Evolutionary conservation across 1,284 basidiomycete genomes (phyloP).

Genomic region (Cystobasidiaceae sp.): DNA sequence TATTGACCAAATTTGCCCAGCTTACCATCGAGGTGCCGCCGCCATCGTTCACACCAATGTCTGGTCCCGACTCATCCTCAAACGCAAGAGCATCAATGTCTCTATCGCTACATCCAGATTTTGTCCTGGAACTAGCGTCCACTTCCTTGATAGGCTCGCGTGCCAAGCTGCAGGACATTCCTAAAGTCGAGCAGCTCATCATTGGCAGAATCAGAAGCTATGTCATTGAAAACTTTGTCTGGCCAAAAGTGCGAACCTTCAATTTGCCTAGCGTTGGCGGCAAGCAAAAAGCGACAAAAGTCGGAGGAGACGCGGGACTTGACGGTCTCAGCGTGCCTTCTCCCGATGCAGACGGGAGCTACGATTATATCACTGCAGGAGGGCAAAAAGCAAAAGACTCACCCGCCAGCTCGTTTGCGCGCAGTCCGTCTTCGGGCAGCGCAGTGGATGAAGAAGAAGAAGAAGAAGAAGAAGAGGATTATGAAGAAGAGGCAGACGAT

Average conservation of each 20-base stretch:
- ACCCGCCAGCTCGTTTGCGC: too few species aligned
- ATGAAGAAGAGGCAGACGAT: conserved; percentile 6
- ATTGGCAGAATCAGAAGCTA: conserved; percentile 51
- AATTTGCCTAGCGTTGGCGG: conserved; percentile 47
- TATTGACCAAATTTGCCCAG: neutral
- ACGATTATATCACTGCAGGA: too few species aligned
- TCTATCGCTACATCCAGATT: conserved; percentile 55
- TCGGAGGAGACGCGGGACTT: too few species aligned
- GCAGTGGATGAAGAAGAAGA: neutral
- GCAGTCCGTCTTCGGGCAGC: too few species aligned
- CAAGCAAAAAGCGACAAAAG: too few species aligned
- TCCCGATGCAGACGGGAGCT: too few species aligned
- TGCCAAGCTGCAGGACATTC: conserved; percentile 57
- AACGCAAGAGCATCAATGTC: conserved; percentile 49
- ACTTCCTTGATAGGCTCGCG: conserved; percentile 54
- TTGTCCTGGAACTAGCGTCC: conserved; percentile 53
- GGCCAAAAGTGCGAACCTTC: conserved; percentile 51
- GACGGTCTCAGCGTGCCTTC: too few species aligned
- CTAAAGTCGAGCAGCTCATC: conserved; percentile 57
- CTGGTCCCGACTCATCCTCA: conserved; percentile 23
- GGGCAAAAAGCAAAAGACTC: too few species aligned
- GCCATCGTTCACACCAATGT: conserved; percentile 43
- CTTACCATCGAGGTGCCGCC: conserved; percentile 26
- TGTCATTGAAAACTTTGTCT: conserved; percentile 53
- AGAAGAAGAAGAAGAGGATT: neutral